Evolutionary conservation across 2,329 filamentous ascomycete species (phyloP), one percentile per base, ranked within the genome.

Genomic region (Aquanectria penicillioides): DNA sequence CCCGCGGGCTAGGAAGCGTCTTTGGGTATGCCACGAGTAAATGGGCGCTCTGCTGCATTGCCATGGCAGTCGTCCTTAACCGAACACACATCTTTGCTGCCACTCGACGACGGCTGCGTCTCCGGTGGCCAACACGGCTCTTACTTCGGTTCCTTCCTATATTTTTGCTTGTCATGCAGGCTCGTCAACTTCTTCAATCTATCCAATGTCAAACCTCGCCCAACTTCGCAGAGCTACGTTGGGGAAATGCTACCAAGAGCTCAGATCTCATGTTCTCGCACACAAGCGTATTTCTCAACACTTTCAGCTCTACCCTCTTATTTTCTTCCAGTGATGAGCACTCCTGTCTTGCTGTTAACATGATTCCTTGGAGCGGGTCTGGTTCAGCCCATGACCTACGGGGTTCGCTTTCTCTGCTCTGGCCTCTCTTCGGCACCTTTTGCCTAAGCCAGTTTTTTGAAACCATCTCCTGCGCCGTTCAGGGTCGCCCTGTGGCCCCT

Each of bases 51-150:
- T 89, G 89, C 49, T 97, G 93, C 69, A 89, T 98, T 68, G 86
- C 89, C 31, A 91, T 94, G 82, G 93, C 93, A 18, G 86, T 98
- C 57, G 79, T 97, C 57, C 81, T 98, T 20, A 98, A 98, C 73
- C 88, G 95, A 56, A 96, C 95, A 6, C 89, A 94, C 57, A 95
- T 98, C 67, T 98, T 97, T 75, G 94, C 93, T 36, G 94, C 94
- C 0, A 94, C 93, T 12, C 85, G 95, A 61, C 86, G 94, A 50
- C 88, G 91, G 50, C 81, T 97, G n/a, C 84, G 85, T 9, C 81
- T 98, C 3, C 84, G 85, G 53, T 94, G 92, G 87, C 84, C 88
- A 29, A 79, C 89, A 48, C 87, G 93, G 37, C 75, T 96, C 4
- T 74, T 87, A 7, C 75, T 97, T 12, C 90, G 94, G 48, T 78